These are phyloP conservation scores for Inonotus obliquus DNA, from an alignment of 1,284 basidiomycete species.

Conservation along the genomic window DNA sequence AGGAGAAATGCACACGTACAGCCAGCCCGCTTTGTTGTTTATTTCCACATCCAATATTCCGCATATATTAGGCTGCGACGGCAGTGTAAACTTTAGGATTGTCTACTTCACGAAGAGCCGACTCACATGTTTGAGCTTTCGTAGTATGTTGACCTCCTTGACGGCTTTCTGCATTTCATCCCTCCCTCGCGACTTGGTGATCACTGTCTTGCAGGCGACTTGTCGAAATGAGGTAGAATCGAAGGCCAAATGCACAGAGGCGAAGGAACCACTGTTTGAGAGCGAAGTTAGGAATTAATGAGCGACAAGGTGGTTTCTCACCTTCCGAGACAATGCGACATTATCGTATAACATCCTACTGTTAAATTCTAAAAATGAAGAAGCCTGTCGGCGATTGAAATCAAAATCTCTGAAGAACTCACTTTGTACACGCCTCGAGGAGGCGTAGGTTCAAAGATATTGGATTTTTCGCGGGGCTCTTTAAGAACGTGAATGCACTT, in stretches of 20 bases:
- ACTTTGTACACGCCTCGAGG: slow-evolving; percentile 53
- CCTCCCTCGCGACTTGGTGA: slow-evolving; percentile 44
- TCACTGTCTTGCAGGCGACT: slow-evolving; percentile 79
- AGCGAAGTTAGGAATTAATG: background rate
- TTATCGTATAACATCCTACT: slow-evolving; percentile 62
- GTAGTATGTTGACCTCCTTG: slow-evolving; percentile 73
- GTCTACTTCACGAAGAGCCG: background rate
- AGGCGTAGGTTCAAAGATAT: slow-evolving; percentile 58
- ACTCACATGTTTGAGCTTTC: slow-evolving; percentile 63
- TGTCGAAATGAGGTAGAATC: slow-evolving; percentile 60
- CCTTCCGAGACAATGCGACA: slow-evolving; percentile 67
- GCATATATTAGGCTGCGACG: slow-evolving; percentile 72
- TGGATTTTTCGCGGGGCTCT: slow-evolving; percentile 44
- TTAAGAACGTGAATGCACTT: slow-evolving; percentile 57
- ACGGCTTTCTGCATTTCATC: slow-evolving; percentile 57
- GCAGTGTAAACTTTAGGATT: slow-evolving; percentile 2
- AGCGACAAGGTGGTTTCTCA: background rate
- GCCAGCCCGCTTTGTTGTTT: slow-evolving; percentile 56
- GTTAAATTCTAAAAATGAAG: slow-evolving; percentile 29
- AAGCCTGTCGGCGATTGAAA: background rate
- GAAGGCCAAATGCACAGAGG: slow-evolving; percentile 72
- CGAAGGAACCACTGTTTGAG: slow-evolving; percentile 59
- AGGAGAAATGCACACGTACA: slow-evolving; percentile 11
- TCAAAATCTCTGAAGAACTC: slow-evolving; percentile 15
- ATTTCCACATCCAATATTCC: slow-evolving; percentile 66